Base-by-base conservation (phyloP, 176 grass and related monocot genomes). In the Oryza brachyantha region DNA sequence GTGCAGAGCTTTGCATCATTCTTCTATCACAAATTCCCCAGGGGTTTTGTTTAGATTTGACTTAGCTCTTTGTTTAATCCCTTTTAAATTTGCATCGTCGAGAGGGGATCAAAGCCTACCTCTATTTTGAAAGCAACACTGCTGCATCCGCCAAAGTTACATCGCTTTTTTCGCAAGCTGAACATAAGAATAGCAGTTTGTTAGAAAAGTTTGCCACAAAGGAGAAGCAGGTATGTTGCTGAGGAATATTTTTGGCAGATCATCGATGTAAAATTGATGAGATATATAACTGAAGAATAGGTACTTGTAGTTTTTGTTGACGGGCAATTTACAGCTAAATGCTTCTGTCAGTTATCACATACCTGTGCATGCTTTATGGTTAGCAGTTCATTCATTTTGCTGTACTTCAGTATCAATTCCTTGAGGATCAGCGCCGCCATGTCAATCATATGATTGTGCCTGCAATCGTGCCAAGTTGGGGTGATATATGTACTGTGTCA, bases 11-110 rank as follows among this genome's bases (percentile, higher is more conserved):
- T 80, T 76, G 75, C 64, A 63, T 90, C 88, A 90, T 96, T 90
- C 87, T 73, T 27, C 61, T 61, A 65, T 83, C 31, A 74, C 64
- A 79, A 32, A 77, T 29, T 57, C n/a, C 36, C 59, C 78, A 38
- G 38, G 67, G 64, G 66, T n/a, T 77, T 87, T 76, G 75, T 85
- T 86, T 90, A 96, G 79, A 80, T 93, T 88, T 88, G 93, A 96
- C 90, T 88, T 75, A 73, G n/a, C 54, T 35, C 65, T 43, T 88
- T 84, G 65, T 96, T 81, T 78, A 90, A 76, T 90, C 71, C 73
- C 75, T 76, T 85, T 84, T 85, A 88, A 97, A 69, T 84, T 67
- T 93, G 54, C 75, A 80, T 93, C 90, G 93, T 97, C 65, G 62
- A 88, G 76, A 72, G 45, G 45, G 84, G 87, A 88, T 88, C 87